Percentiles rank a stretch among this genome's conserved stretches.
These are phyloP conservation scores for Epichloe brachyelytri DNA, from an alignment of 2,329 filamentous ascomycete genomes.

Conservation along the genomic window DNA sequence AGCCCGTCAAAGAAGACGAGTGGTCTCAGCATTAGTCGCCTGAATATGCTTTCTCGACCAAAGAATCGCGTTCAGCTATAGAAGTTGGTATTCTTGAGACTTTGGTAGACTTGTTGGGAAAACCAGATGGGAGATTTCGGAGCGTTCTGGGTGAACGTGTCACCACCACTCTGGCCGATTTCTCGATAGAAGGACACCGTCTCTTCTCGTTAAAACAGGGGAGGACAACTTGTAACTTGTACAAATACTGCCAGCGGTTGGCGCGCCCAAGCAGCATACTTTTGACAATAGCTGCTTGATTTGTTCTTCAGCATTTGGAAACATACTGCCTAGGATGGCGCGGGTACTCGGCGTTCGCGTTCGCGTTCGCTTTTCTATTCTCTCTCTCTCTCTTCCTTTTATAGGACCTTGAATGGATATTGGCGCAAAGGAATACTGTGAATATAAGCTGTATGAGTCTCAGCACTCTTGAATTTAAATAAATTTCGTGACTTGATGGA, in stretches of 20 bases:
- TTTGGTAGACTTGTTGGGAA: neutral
- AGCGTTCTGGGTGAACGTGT: neutral
- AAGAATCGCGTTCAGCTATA: slow-evolving; percentile 36
- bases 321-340: neutral
- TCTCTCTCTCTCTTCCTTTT: neutral
- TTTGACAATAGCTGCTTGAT: neutral
- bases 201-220: neutral
- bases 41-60: slow-evolving; percentile 48
- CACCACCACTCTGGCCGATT: neutral
- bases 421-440: neutral
- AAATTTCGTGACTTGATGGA: neutral
- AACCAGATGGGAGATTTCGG: neutral
- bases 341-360: neutral
- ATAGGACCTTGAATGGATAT: neutral
- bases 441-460: slow-evolving; percentile 1
- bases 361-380: no score
- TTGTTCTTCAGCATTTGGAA: neutral
- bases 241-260: slow-evolving; percentile 1
- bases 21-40: slow-evolving; percentile 42
- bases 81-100: neutral
- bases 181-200: neutral
- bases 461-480: neutral
- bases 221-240: slow-evolving; percentile 4
- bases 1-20: slow-evolving; percentile 40
- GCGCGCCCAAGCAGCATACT: neutral